phyloP scores from a whole-genome alignment of 805 yeast genomes.

The Kodamaea kakaduensis region DNA sequence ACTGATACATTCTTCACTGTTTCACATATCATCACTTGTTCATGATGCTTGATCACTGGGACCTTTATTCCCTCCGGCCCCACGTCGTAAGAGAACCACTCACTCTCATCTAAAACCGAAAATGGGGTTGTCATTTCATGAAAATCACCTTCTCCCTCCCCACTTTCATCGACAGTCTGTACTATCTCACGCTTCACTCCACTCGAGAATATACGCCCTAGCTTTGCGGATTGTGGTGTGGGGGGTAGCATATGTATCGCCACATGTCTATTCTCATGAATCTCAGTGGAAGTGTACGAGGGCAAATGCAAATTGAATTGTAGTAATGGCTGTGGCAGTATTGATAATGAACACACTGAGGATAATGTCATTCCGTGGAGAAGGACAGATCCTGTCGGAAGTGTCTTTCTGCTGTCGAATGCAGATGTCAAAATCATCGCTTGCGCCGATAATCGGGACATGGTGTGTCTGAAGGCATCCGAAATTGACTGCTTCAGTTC shows the following conservation, averaged over 20 bases:
- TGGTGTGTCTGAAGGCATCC: slow-evolving; percentile 26
- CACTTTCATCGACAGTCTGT: slow-evolving; percentile 20
- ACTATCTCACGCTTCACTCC: slow-evolving; percentile 48
- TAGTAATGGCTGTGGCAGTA: slow-evolving; percentile 70
- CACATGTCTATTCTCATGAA: slow-evolving; percentile 54
- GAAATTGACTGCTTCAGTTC: slow-evolving; percentile 3
- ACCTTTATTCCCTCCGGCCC: slow-evolving; percentile 24
- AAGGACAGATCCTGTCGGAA: slow-evolving; percentile 10
- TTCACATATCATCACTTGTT: slow-evolving; percentile 59
- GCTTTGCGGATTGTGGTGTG: slow-evolving; percentile 43
- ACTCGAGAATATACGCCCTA: slow-evolving; percentile 63
- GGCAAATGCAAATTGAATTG: slow-evolving; percentile 88
- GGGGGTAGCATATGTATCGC: slow-evolving; percentile 80
- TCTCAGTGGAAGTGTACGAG: slow-evolving; percentile 66
- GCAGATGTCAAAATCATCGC: slow-evolving; percentile 44
- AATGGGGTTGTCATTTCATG: slow-evolving; percentile 57
- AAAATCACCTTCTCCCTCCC: slow-evolving; percentile 33
- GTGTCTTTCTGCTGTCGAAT: neutral
- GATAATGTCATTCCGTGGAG: slow-evolving; percentile 80
- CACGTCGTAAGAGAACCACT: slow-evolving; percentile 28
- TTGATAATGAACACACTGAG: slow-evolving; percentile 77
- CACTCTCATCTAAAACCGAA: slow-evolving; percentile 25
- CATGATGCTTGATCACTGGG: slow-evolving; percentile 58
- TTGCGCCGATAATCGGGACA: slow-evolving; percentile 37
- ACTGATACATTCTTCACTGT: slow-evolving; percentile 50